Evolutionary conservation across 306 rosid species (phyloP), one percentile per base, ranked within the genome.

Genomic region (Inga leiocalycina): DNA sequence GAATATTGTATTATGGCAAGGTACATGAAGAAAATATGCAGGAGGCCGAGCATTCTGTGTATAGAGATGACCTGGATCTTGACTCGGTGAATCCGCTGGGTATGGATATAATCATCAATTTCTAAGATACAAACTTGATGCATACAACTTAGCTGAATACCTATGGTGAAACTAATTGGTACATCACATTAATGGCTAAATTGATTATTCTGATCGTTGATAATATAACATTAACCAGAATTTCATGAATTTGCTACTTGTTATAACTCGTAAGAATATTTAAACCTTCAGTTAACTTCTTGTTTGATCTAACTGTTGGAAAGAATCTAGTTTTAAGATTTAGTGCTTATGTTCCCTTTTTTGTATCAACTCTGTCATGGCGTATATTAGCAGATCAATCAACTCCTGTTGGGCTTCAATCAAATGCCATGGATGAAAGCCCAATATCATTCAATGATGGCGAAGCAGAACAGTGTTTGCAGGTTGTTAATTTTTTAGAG

Each of bases 21-120:
- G 77, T 77, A 61, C 90, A 87, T 93, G 89, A 70, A 77, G 91
- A 81, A 88, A 85, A 92, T 79, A 61, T 43, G 64, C 90, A 49
- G 74, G 87, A 81, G 70, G 68, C 65, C 56, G 66, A 79, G 48
- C 81, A 83, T 88, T 76, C 85, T 61, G 76, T 57, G 24, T 78
- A 76, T 80, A 43, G 52, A 20, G 79, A 59, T 80, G 80, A 76
- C 79, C 75, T 57, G 6, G 73, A 87, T 79, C 52, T 54, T 48
- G 76, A 75, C 70, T 59, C 37, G 74, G 86, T 24, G 77, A 87
- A 83, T 59, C 85, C 86, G 48, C 86, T 46, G 78, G 96, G 97
- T 93, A 85, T 75, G 84, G 43, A 34, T 59, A 20, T 59, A 20
- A 81, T 13, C 59, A 17, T 34, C 65, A 84, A 41, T 71, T 82